Percentiles rank a stretch among this genome's conserved stretches.
Evolutionary conservation across 371 early-diverging fungal genomes (phyloP).

Genomic region (Rhizopus arrhizus): DNA sequence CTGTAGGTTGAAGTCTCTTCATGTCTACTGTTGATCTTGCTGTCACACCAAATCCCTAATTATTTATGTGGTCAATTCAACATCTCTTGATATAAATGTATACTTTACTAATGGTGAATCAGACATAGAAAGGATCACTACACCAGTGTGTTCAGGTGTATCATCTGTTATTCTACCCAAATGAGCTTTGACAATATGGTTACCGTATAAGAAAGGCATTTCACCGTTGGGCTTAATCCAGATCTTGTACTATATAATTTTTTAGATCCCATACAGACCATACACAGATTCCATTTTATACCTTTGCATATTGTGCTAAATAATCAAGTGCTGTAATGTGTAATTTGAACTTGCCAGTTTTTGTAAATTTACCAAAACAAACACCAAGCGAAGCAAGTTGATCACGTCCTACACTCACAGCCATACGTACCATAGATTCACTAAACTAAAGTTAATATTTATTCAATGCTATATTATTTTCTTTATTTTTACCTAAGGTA

Average conservation of each 20-base stretch:
- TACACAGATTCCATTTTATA: conserved; percentile 27
- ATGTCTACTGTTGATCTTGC: conserved; percentile 91
- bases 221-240: conserved; percentile 99
- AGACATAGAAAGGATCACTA: conserved; percentile 92
- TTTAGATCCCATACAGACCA: background rate
- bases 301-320: conserved; percentile 94
- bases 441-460: conserved; percentile 36
- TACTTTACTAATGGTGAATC: conserved; percentile 85
- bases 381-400: conserved; percentile 90
- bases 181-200: conserved; percentile 98
- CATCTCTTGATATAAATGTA: background rate
- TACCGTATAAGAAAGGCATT: conserved; percentile 99
- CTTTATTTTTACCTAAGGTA: conserved; percentile 78
- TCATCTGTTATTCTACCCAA: conserved; percentile 96
- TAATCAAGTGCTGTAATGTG: conserved; percentile 93
- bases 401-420: conserved; percentile 83
- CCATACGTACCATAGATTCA: conserved; percentile 87
- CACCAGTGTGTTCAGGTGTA: conserved; percentile 97
- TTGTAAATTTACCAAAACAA: conserved; percentile 99
- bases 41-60: conserved; percentile 96
- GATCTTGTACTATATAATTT: conserved; percentile 56
- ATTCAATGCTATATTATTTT: background rate
- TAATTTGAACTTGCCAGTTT: conserved; percentile 95
- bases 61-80: background rate
- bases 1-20: conserved; percentile 92